Percentiles rank a stretch among this genome's conserved stretches.
These are phyloP conservation scores for Pisolithus tinctorius DNA, from an alignment of 768 basidiomycete genomes.

Conservation along the genomic window DNA sequence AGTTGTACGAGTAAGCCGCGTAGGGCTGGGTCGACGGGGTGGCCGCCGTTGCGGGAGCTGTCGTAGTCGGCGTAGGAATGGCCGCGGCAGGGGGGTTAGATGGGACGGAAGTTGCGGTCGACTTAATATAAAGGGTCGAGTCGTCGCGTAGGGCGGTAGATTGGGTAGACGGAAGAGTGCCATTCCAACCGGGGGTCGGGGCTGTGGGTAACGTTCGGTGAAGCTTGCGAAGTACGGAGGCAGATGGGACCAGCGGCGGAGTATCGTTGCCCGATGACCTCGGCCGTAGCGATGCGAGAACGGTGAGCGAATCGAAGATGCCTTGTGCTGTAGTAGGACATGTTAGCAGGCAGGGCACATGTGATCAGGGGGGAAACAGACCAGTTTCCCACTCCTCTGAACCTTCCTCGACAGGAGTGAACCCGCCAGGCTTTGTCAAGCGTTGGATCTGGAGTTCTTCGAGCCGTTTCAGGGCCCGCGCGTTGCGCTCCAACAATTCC, in stretches of 20 bases:
- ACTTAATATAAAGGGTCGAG: constrained; percentile 60
- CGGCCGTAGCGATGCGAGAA: constrained; percentile 68
- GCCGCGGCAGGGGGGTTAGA: constrained; percentile 27
- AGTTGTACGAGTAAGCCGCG: constrained; percentile 30
- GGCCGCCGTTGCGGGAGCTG: constrained; percentile 18
- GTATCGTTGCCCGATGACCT: constrained; percentile 38
- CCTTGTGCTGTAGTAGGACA: constrained; percentile 48
- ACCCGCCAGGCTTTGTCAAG: constrained; percentile 40
- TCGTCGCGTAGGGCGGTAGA: constrained; percentile 66
- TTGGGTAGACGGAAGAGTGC: constrained; percentile 55
- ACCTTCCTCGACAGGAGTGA: constrained; percentile 48
- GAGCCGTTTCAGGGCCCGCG: constrained; percentile 54
- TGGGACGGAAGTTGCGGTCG: constrained; percentile 32
- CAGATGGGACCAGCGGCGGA: constrained; percentile 52
- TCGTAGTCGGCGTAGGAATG: constrained; percentile 24
- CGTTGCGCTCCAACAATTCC: constrained; percentile 61
- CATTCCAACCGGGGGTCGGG: constrained; percentile 63
- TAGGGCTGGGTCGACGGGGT: constrained; percentile 21
- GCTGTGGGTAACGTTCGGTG: constrained; percentile 61
- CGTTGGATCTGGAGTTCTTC: constrained; percentile 60
- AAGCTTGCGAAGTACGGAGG: constrained; percentile 60
- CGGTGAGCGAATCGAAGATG: constrained; percentile 61
- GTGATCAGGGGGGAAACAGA: constrained; percentile 29
- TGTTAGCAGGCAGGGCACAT: constrained; percentile 9
- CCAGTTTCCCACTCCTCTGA: constrained; percentile 84